Percentiles rank a stretch among this genome's conserved stretches.
phyloP scores from a whole-genome alignment of 129 eudicot species.

The Sambucus nigra region DNA sequence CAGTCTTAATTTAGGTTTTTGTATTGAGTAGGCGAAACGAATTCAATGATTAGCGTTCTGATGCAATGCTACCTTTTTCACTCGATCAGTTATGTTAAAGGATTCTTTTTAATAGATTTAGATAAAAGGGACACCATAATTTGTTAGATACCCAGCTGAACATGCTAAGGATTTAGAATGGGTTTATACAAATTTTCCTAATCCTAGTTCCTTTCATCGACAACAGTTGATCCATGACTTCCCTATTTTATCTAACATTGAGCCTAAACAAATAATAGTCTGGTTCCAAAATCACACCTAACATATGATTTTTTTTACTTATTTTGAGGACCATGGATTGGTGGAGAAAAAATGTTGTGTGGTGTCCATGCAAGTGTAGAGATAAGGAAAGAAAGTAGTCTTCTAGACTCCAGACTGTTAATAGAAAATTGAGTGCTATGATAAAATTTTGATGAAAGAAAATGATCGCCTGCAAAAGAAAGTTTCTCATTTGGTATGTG shows the following conservation, averaged over 20 bases:
- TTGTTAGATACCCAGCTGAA: conserved; percentile 79
- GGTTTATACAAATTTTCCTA: conserved; percentile 81
- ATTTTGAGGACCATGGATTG: background rate
- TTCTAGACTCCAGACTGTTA: conserved; percentile 65
- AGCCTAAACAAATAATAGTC: conserved; percentile 90
- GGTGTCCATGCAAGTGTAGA: conserved; percentile 44
- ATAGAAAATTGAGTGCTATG: conserved; percentile 85
- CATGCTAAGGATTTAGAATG: conserved; percentile 85
- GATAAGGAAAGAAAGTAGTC: conserved; percentile 89
- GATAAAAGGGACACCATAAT: too few species aligned
- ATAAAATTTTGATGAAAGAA: conserved; percentile 89
- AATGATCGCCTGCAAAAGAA: conserved; percentile 93
- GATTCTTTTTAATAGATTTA: too few species aligned
- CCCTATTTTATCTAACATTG: conserved; percentile 75
- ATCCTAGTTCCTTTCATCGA: conserved; percentile 75
- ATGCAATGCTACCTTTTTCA: too few species aligned
- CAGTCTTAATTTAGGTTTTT: too few species aligned
- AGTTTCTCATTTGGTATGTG: conserved; percentile 83
- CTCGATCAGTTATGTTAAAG: too few species aligned
- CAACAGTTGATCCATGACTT: conserved; percentile 83
- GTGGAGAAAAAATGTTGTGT: too few species aligned
- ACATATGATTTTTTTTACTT: background rate
- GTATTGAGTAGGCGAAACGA: too few species aligned
- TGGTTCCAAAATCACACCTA: conserved; percentile 94
- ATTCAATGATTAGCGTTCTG: too few species aligned